Percentiles rank a stretch among this genome's conserved stretches.
These are phyloP conservation scores for Sporothrix inflata DNA, from an alignment of 2,329 filamentous ascomycete genomes.

Conservation along the genomic window DNA sequence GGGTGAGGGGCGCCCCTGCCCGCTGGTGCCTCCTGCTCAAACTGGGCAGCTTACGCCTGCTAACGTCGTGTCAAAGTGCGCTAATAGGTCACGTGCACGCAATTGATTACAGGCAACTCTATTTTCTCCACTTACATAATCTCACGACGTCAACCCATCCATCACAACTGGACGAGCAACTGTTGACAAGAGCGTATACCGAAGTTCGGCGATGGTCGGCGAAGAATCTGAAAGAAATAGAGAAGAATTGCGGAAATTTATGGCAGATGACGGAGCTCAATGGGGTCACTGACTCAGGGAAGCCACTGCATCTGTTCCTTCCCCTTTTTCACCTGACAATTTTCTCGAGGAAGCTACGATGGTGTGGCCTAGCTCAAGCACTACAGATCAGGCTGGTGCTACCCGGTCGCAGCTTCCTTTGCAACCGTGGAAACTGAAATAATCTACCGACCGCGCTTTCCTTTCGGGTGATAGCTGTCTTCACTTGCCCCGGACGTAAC, in stretches of 20 bases:
- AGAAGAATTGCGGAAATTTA: no score
- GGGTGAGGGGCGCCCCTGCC: constrained; percentile 22
- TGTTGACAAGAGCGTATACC: neutral
- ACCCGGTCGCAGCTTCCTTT: neutral
- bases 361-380: neutral
- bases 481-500: neutral
- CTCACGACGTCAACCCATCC: neutral
- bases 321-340: neutral
- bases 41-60: constrained; percentile 23
- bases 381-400: neutral
- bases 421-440: neutral
- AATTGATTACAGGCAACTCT: neutral
- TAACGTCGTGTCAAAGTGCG: neutral
- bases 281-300: neutral
- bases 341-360: neutral
- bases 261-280: neutral
- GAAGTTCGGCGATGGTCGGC: no score
- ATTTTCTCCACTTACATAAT: constrained; percentile 18
- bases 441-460: neutral
- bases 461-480: neutral
- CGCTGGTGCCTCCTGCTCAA: constrained; percentile 19
- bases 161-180: neutral
- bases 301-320: neutral
- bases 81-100: constrained; percentile 4
- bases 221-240: neutral